Conservation (phyloP, 1,139 yeast species). For the Candida glucosophila region DNA sequence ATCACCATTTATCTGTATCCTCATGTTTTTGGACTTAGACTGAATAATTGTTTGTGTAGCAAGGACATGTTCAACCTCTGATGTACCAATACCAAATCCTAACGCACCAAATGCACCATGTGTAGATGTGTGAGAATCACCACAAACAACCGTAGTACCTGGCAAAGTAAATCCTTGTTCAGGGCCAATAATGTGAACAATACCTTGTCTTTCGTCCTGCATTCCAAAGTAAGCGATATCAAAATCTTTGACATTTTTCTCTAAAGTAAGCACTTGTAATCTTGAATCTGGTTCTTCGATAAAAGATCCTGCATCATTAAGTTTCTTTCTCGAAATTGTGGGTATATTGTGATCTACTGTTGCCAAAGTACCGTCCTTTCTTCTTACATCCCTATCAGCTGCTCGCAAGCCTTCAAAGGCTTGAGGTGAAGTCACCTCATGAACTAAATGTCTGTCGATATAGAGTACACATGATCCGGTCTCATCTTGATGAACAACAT, state of each 20-base stretch:
- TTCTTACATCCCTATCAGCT: conserved; percentile 83
- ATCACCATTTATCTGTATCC: conserved; percentile 76
- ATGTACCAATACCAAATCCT: conserved; percentile 98
- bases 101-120: conserved; percentile 98
- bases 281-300: conserved; percentile 88
- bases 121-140: conserved; percentile 96
- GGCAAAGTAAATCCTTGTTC: conserved; percentile 98
- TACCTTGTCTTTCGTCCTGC: conserved; percentile 92
- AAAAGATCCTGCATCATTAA: conserved; percentile 69
- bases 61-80: conserved; percentile 96
- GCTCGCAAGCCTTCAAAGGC: conserved; percentile 91
- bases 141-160: conserved; percentile 97
- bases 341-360: conserved; percentile 98
- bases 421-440: conserved; percentile 97
- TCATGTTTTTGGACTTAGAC: conserved; percentile 92
- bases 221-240: conserved; percentile 89
- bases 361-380: conserved; percentile 91
- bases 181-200: conserved; percentile 96
- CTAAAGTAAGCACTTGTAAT: conserved; percentile 85
- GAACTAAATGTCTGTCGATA: conserved; percentile 94
- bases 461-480: conserved; percentile 79
- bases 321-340: conserved; percentile 70
- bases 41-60: conserved; percentile 97
- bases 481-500: conserved; percentile 81
- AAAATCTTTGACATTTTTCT: conserved; percentile 84